Evolutionary conservation across 2,329 filamentous ascomycete species (phyloP), one percentile per base, ranked within the genome.

Genomic region (Chrysosphaeria jannelii): DNA sequence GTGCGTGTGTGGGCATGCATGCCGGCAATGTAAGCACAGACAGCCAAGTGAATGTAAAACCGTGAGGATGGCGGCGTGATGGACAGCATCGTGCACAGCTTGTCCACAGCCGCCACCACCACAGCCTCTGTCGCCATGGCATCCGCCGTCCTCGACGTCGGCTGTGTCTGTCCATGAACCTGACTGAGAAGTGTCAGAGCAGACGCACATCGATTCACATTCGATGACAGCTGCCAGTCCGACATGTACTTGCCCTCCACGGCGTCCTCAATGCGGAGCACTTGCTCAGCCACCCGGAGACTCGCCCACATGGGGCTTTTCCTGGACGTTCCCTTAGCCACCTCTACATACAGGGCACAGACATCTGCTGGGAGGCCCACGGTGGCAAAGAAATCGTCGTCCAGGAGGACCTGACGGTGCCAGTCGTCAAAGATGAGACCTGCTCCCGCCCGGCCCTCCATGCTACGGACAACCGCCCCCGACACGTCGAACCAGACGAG

Each of bases 401-500:
- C 32, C 2, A 35, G 33, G 1, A 48, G 35, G 1, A 47, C 35
- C 7, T 38, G 32, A 5, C 42, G 43, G 28, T 48, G 44, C 44
- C 44, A 49, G 30, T 42, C 39, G 12, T 45, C 41, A 23, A 48
- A 48, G 11, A 47, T 43, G 10, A 40, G 28, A 14, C 8, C 6
- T 13, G 11, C 18, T 12, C 12, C 19, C 10, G 17, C 24, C 10
- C 11, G 10, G 6, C 12, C 10, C 6, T 10, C 8, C 2, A 13
- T 16, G 3, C 19, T 20, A 10, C 23, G 21, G 14, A 38, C 31
- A 5, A 41, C 28, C 5, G 37, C 30, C 4, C 46, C 42, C 8
- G 37, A 39, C 1, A 40, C 36, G 24, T 48, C 46, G 14, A 44
- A 48, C 46, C 45, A 49, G 1, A 44, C 36, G 3, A 48, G 36